phyloP scores from a whole-genome alignment of 2,329 filamentous ascomycete species.

The Aspergillaceae sp. region DNA sequence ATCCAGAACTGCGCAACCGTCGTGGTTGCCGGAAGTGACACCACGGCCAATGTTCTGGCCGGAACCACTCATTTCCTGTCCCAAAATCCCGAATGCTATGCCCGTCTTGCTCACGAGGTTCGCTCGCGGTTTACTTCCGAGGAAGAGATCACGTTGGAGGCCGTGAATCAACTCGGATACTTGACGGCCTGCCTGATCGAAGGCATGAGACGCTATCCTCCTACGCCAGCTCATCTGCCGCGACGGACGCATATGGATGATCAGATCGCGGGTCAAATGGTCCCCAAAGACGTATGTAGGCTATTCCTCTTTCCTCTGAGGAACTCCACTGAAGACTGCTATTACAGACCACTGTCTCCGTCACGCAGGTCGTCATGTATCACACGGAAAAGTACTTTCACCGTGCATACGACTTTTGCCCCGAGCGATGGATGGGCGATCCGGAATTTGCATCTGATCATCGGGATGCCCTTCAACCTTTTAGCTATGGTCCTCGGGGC shows the following conservation, averaged over 20 bases:
- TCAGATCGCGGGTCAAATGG: no score
- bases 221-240: conserved; percentile 1
- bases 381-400: no score
- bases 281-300: no score
- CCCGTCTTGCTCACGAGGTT: conserved; percentile 26
- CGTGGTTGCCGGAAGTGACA: no score
- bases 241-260: no score
- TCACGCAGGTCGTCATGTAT: no score
- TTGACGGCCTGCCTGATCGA: conserved; percentile 36
- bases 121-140: conserved; percentile 26
- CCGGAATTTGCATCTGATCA: conserved; percentile 35
- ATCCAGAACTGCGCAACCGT: no score
- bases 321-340: no score
- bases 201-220: conserved; percentile 34
- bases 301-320: no score
- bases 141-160: conserved; percentile 30
- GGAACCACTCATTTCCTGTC: conserved; percentile 29
- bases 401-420: neutral
- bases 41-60: conserved; percentile 37
- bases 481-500: neutral
- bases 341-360: no score
- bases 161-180: conserved; percentile 27
- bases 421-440: conserved; percentile 10
- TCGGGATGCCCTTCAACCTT: conserved; percentile 11
- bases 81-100: conserved; percentile 26